phyloP scores from a whole-genome alignment of 2,329 filamentous ascomycete genomes.

The Xylaria sp. region DNA sequence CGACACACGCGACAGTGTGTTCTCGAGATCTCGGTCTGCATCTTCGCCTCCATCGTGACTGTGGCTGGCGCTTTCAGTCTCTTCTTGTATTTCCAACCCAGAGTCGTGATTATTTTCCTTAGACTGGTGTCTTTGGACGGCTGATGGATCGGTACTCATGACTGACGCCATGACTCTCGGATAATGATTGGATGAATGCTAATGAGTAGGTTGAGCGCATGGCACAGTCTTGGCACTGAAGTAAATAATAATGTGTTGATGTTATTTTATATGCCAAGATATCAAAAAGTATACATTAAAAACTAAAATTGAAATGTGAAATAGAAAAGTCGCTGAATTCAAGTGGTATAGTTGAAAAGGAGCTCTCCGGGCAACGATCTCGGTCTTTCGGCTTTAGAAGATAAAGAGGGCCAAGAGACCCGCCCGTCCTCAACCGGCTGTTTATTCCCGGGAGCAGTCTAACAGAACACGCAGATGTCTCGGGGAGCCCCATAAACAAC shows the following conservation, averaged over 20 bases:
- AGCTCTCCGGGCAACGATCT: slow-evolving; percentile 6
- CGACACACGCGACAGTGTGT: slow-evolving; percentile 49
- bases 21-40: slow-evolving; percentile 47
- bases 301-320: not conserved
- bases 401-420: slow-evolving; percentile 24
- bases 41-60: slow-evolving; percentile 33
- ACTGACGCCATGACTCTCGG: slow-evolving; percentile 15
- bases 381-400: slow-evolving; percentile 32
- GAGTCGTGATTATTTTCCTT: slow-evolving; percentile 25
- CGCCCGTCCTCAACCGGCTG: slow-evolving; percentile 23
- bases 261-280: not conserved
- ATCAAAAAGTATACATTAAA: not conserved
- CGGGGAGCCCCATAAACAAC: slow-evolving; percentile 14
- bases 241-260: not conserved
- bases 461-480: not conserved
- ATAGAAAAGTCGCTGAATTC: not conserved
- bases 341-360: not conserved
- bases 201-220: not conserved
- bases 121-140: slow-evolving; percentile 6
- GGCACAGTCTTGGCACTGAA: not conserved
- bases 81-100: slow-evolving; percentile 31
- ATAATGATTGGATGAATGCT: not conserved
- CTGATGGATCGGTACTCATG: slow-evolving; percentile 1
- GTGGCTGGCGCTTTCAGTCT: slow-evolving; percentile 33
- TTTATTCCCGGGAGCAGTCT: slow-evolving; percentile 27